Base-by-base conservation (phyloP, 1,139 yeast genomes). In the Scheffersomyces lignicola region DNA sequence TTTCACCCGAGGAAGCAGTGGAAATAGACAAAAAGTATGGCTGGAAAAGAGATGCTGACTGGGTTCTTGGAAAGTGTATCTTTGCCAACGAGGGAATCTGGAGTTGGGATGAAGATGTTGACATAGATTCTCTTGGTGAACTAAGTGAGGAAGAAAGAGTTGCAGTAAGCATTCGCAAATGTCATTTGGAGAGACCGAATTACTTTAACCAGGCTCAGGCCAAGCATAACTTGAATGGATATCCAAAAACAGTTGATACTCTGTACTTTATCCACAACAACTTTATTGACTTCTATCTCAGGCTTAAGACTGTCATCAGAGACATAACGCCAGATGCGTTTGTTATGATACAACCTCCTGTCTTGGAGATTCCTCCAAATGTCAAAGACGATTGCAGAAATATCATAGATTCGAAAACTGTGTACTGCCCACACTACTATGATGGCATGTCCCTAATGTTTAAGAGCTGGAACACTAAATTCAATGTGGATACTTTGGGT, bases 391-490 rank as follows among this genome's bases (percentile, higher is more conserved):
- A 84, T 14, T 59, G 60, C 1, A 52, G 70, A 7, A 49, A 67
- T 3, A 58, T 80, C 27, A 59, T 87, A 14, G 95, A 87, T 49
- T 56, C 65, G 1, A 76, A 73, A 40, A 82, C 90, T 0, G 79
- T 85, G 0, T 83, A 81, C 48, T 79, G 95, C 21, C 94, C 95
- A 2, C 97, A 90, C 59, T 90, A 82, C 54, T 90, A 90, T 52
- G 97, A 90, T 56, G 97, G 97, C 0, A 74, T 90, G 77, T 85
- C 97, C 1, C 62, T 92, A 18, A 82, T 90, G 92, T 83, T 86
- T 56, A 88, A 88, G 57, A 75, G 83, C 9, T 86, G 95, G 95
- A 84, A 83, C 49, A 64, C 74, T 24, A 59, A 58, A 25, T 84
- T 81, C 60, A 90, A 90, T 51, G 96, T 89, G 10, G 95, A 90